Evolutionary conservation across 148 eudicot species (phyloP).

Genomic region (Gaultheria prostrata): DNA sequence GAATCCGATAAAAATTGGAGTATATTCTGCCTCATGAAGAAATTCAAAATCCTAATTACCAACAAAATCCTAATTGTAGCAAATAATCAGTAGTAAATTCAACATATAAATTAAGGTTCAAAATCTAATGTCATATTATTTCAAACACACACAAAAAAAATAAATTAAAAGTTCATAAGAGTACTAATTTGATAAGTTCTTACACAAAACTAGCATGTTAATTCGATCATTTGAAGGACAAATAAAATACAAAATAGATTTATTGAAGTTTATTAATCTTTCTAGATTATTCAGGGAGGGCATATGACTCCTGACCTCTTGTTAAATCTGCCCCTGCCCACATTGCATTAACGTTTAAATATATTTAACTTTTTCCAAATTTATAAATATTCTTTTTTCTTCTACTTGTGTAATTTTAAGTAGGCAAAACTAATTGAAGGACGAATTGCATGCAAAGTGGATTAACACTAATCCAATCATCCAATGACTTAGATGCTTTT

Average conservation of each 20-base stretch:
- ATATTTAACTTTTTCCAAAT: neutral
- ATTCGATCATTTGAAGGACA: neutral
- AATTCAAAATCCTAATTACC: neutral
- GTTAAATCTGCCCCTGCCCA: neutral
- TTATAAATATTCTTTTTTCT: neutral
- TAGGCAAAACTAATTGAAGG: neutral
- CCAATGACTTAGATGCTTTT: neutral
- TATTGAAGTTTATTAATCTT: neutral
- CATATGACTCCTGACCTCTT: neutral
- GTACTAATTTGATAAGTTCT: neutral
- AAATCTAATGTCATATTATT: neutral
- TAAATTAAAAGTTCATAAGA: neutral
- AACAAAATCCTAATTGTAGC: neutral
- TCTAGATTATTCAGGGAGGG: neutral
- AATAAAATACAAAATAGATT: neutral
- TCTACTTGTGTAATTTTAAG: neutral
- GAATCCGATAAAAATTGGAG: neutral
- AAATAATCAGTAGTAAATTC: neutral
- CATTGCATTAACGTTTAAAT: neutral
- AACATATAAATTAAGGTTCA: too few species aligned
- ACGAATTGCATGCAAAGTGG: neutral
- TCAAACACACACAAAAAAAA: too few species aligned
- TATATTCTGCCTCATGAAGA: neutral
- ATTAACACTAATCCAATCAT: neutral
- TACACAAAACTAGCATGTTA: neutral